phyloP scores from a whole-genome alignment of 768 basidiomycete genomes.

The Collybiopsis luxurians region DNA sequence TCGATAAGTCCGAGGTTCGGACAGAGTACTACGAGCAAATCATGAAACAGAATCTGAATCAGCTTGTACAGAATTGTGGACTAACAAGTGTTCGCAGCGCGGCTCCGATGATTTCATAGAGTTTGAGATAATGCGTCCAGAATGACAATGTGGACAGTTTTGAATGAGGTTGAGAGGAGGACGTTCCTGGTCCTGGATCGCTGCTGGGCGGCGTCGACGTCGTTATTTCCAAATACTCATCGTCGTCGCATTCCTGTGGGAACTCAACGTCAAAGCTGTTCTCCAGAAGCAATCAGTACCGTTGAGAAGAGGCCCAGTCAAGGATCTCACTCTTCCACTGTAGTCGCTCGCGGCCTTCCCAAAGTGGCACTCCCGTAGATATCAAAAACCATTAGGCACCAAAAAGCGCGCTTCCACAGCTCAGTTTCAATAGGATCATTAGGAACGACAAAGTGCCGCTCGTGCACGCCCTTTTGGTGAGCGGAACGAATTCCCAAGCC shows the following conservation, averaged over 20 bases:
- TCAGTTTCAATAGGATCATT: constrained; percentile 51
- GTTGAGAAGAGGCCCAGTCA: background rate
- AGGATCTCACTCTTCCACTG: background rate
- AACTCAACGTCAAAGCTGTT: background rate
- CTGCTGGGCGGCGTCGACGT: no score
- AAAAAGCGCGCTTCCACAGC: constrained; percentile 70
- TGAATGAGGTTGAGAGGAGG: background rate
- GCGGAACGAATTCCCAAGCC: constrained; percentile 69
- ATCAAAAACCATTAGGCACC: constrained; percentile 31
- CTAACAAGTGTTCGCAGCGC: constrained; percentile 48
- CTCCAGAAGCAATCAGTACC: background rate
- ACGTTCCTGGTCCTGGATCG: background rate
- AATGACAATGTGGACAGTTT: constrained; percentile 10
- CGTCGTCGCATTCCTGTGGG: background rate
- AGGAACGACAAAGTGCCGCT: constrained; percentile 28
- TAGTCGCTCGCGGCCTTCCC: background rate
- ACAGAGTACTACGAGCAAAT: background rate
- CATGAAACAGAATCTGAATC: background rate
- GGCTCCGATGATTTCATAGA: constrained; percentile 45
- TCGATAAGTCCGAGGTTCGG: background rate
- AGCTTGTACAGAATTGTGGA: background rate
- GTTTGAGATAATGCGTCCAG: constrained; percentile 40
- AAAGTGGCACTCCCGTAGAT: constrained; percentile 1
- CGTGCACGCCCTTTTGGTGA: constrained; percentile 75
- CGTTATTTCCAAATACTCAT: background rate